Evolutionary conservation across 2,329 filamentous ascomycete genomes (phyloP), one percentile per base, ranked within the genome.

Genomic region (Rhynchosporium agropyri): DNA sequence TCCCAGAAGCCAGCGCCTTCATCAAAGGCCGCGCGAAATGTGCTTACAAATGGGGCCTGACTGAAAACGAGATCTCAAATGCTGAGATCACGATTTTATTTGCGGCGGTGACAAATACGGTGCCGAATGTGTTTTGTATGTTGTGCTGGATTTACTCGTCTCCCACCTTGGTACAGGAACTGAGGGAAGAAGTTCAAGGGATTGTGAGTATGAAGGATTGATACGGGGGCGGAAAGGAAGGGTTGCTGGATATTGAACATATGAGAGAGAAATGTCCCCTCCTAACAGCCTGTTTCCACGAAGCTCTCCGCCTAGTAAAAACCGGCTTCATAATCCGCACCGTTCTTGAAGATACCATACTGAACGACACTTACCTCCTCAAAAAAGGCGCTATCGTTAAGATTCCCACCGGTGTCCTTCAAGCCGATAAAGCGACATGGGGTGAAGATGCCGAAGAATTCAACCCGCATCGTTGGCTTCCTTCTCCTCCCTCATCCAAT

Each of bases 241-340:
- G 65, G 36, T 71, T 70, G 1, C 70, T 82, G 12, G 72, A 79
- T 15, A 74, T 77, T 53, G 68, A 69, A 2, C 64, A 65, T 1
- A 71, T 81, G 4, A 73, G 76, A n/a, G 67, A 73, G 2, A 64
- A 70, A 6, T 77, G 76, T 54, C 78, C 79, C 0, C 68, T 81
- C 3, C 70, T 83, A 9, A 72, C 77, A 5, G 77, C 77, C 38
- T 75, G 74, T 40, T 80, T 77, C 66, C 75, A 77, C 13, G 81
- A 83, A 65, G 75, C 75, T 0, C 68, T 81, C 61, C 78, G 81
- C 4, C 61, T 80, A 4, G 70, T 65, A 10, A 76, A 77, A 33
- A 75, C 75, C 1, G 70, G 74, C 7, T 68, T 75, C 15, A 75
- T 76, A 8, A 76, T 73, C 43, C 76, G 81, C 5, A 70, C 73